These are phyloP conservation scores for Penicillium steckii DNA, from an alignment of 495 filamentous ascomycete species.

Conservation along the genomic window DNA sequence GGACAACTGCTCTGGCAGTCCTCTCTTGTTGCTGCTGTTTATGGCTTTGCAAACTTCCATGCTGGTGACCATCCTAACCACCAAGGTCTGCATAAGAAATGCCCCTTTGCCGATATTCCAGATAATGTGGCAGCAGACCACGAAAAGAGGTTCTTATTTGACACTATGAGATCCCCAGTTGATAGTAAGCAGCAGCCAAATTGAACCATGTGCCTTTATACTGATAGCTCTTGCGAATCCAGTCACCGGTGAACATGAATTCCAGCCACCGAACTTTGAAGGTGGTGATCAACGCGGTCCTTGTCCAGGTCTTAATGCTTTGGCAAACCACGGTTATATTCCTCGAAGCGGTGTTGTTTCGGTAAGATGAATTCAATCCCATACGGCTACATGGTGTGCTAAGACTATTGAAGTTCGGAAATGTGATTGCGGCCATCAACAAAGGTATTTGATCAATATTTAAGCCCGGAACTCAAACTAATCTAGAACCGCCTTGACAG, in stretches of 20 bases:
- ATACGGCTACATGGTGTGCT: conserved; percentile 25
- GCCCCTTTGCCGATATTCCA: conserved; percentile 21
- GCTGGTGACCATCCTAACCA: not conserved
- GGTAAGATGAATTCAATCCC: conserved; percentile 9
- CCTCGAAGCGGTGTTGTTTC: conserved; percentile 50
- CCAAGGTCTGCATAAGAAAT: conserved; percentile 20
- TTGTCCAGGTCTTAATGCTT: conserved; percentile 52
- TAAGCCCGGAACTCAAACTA: not conserved
- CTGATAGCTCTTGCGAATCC: not conserved
- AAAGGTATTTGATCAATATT: conserved; percentile 16
- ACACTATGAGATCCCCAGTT: conserved; percentile 24
- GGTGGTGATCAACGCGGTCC: conserved; percentile 44
- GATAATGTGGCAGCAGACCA: not conserved
- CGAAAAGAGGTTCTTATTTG: conserved; percentile 29
- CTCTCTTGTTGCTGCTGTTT: conserved; percentile 2
- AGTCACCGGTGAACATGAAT: conserved; percentile 40
- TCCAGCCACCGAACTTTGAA: conserved; percentile 35
- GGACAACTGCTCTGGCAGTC: conserved; percentile 11
- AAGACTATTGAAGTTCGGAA: conserved; percentile 21
- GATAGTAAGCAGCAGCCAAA: conserved; percentile 19
- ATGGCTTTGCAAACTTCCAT: conserved; percentile 14
- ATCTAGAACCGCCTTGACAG: conserved; percentile 14
- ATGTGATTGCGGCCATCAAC: conserved; percentile 29
- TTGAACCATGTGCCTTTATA: not conserved
- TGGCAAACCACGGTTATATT: conserved; percentile 56